Percentiles rank a stretch among this genome's conserved stretches.
phyloP scores from a whole-genome alignment of 148 eudicot species.

The Camellia lanceoleosa region DNA sequence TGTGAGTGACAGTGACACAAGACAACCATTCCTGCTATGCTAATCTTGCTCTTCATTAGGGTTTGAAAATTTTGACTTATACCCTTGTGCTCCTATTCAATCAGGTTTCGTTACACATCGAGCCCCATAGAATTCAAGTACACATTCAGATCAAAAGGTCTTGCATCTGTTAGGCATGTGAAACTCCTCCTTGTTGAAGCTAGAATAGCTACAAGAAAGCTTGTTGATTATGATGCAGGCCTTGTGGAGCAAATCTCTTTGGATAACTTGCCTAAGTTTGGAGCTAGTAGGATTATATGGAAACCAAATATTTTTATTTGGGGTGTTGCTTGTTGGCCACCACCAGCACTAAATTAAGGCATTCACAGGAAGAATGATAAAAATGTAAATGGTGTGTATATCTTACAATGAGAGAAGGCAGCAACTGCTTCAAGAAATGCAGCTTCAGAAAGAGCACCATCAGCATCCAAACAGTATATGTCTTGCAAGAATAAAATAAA shows the following conservation, averaged over 20 bases:
- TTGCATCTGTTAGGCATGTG: background rate
- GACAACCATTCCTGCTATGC: background rate
- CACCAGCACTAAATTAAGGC: background rate
- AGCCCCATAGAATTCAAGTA: background rate
- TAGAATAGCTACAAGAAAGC: background rate
- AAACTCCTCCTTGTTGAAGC: background rate
- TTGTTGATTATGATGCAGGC: background rate
- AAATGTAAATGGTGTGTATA: background rate
- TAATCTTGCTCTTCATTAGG: background rate
- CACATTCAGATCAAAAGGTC: background rate
- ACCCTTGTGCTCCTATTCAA: background rate
- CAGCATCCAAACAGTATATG: constrained; percentile 95
- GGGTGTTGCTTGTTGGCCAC: background rate
- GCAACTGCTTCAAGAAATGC: constrained; percentile 89
- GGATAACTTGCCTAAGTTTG: background rate
- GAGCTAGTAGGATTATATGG: background rate
- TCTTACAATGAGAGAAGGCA: constrained; percentile 82
- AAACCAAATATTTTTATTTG: background rate
- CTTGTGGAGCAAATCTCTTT: background rate
- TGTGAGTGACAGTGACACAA: background rate
- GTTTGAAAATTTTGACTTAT: no score
- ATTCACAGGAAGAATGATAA: background rate
- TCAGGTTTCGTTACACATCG: background rate
- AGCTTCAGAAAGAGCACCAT: constrained; percentile 92
- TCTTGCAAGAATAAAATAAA: constrained; percentile 44